Base-by-base conservation (phyloP, 1,139 yeast genomes). In the Pneumocystis wakefieldiae region DNA sequence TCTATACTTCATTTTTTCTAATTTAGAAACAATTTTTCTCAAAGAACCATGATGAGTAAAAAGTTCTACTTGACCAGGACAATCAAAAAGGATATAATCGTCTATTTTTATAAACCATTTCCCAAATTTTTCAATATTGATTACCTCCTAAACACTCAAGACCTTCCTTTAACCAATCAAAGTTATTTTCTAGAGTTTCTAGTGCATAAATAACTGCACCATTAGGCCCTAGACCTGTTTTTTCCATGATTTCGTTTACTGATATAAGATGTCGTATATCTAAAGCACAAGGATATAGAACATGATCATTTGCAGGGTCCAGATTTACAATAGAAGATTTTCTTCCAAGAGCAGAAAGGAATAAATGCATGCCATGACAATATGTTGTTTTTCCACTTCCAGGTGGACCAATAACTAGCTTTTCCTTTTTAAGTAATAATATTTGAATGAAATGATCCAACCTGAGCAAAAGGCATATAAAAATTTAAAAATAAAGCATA, bases 351-450 rank as follows among this genome's bases (percentile, higher is more conserved):
- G 97, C 96, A 65, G 87, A 85, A 70, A 91, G 79, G 73, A 94
- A 92, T 77, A 92, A 97, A 69, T 81, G 81, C 84, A 92, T 76
- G 36, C 98, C 98, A 73, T 84, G 79, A 72, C 97, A 90, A 73
- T 88, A 94, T 0, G 98, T 94, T 0, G 97, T 88, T 72, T 94
- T 94, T 1, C 99, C 99, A 0, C 96, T 81, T 1, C 98, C 99
- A 0, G 99, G 98, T 0, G 98, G 97, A 0, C 99, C 99, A 48
- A 94, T 88, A 15, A 92, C 92, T 28, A 92, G 82, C 57, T 28
- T 36, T 57, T 35, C 12, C 8, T 19, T 6, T 19, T 38, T 48
- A 29, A 55, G 55, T 4, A 28, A 29, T 32, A 19, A 35, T 39
- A 4, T 29, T 36, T 10, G 14, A 14, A 12, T 10, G 6, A 15